Base-by-base conservation (phyloP, 192 early-diverging fungal species). In the Linnemannia schmuckeri region DNA sequence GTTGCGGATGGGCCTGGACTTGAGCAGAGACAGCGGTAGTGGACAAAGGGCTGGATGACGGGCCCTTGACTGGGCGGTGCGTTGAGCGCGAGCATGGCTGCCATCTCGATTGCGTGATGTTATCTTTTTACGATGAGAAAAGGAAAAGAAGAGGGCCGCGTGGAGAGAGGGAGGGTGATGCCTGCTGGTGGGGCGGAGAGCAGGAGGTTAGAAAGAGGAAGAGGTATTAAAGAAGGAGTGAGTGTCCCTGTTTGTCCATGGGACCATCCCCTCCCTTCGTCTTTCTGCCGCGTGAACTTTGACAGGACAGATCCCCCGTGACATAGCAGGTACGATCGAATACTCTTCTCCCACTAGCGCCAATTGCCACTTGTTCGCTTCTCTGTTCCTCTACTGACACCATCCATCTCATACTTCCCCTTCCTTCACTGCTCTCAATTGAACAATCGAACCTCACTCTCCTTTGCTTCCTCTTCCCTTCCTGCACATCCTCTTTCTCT, bases 1-100 rank as follows among this genome's bases (percentile, higher is more conserved):
- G 77, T 35, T 24, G 49, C 22, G 27, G 70, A 70, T 44, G 74
- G 42, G 10, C 83, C 83, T 27, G 83, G 83, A 37, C 78, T 80
- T 18, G 78, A 86, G 68, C 85, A 87, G 17, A 78, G 75, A 68
- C 85, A 87, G 35, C 85, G 85, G 75, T 87, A 87, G 76, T 87
- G 85, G 10, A 87, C 85, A 47, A 87, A 87, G 20, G 85, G 85
- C 4, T 78, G 79, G 37, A 40, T 57, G 49, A 46, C 46, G 2
- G 79, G 75, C 9, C 76, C 85, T 52, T 87, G 85, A 1, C 85
- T 76, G 15, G 85, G 85, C 10, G 85, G 79, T 0, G 85, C 85
- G 41, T 75, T 80, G 72, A 87, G 40, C 10, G 85, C 85, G 44
- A 87, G 85, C 85, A 87, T 87, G 24, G 27, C 24, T 30, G 33